phyloP scores from a whole-genome alignment of 352 stramenopile genomes.

The Phytophthora cactorum region DNA sequence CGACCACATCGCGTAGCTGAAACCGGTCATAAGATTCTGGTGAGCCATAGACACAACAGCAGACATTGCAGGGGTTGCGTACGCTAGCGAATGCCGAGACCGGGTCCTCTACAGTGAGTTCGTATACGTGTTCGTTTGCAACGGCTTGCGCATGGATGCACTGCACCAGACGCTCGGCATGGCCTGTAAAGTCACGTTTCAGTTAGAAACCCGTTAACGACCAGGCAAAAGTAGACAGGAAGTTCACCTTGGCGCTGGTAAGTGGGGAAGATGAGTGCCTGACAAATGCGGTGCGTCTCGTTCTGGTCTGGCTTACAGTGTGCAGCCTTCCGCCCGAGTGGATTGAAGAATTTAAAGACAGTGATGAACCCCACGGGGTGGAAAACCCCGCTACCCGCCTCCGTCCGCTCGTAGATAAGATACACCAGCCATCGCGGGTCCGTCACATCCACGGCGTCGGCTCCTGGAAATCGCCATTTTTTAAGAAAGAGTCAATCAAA shows the following conservation, averaged over 20 bases:
- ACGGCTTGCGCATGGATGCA: slow-evolving; percentile 66
- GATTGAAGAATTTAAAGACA: slow-evolving; percentile 86
- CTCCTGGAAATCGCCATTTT: slow-evolving; percentile 37
- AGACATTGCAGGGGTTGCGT: slow-evolving; percentile 15
- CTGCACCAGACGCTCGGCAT: slow-evolving; percentile 78
- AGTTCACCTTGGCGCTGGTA: slow-evolving; percentile 77
- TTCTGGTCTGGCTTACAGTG: slow-evolving; percentile 49
- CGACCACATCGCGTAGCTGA: slow-evolving; percentile 77
- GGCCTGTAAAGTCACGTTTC: slow-evolving; percentile 40
- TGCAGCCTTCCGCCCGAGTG: slow-evolving; percentile 58
- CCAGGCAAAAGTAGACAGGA: neutral
- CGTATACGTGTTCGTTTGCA: slow-evolving; percentile 64
- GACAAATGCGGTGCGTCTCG: slow-evolving; percentile 84
- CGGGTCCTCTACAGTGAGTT: slow-evolving; percentile 87
- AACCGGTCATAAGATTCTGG: neutral
- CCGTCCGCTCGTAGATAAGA: slow-evolving; percentile 66
- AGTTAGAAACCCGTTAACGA: neutral
- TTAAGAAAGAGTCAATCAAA: neutral
- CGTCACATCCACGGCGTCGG: slow-evolving; percentile 72
- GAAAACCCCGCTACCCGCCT: slow-evolving; percentile 24
- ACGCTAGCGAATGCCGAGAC: slow-evolving; percentile 79
- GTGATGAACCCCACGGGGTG: slow-evolving; percentile 74
- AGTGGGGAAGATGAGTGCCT: slow-evolving; percentile 79
- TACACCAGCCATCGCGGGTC: slow-evolving; percentile 85
- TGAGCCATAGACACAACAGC: slow-evolving; percentile 4